Conservation (phyloP, 805 yeast species). For the Debaryomyces maramus region DNA sequence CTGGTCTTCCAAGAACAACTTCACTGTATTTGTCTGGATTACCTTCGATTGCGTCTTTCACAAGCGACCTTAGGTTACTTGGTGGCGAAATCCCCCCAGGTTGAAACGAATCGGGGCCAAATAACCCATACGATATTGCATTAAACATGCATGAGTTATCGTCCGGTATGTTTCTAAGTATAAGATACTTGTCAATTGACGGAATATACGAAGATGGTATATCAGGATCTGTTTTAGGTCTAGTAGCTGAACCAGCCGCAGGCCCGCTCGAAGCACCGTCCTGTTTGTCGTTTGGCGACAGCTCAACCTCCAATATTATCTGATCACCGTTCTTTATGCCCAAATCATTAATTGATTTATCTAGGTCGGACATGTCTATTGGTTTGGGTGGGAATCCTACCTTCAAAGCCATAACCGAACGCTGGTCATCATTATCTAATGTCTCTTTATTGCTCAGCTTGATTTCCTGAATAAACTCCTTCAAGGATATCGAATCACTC, state of each 20-base stretch:
- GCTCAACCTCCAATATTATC: slow-evolving; percentile 35
- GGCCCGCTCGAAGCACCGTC: slow-evolving; percentile 4
- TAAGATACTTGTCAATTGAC: slow-evolving; percentile 32
- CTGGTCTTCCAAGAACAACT: slow-evolving; percentile 55
- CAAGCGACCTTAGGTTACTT: slow-evolving; percentile 50
- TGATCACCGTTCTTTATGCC: slow-evolving; percentile 64
- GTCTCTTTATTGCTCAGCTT: background rate
- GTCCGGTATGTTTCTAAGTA: slow-evolving; percentile 63
- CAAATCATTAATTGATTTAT: slow-evolving; percentile 31
- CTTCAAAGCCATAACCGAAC: slow-evolving; percentile 32
- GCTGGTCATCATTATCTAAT: background rate
- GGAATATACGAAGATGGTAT: slow-evolving; percentile 27
- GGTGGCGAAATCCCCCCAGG: slow-evolving; percentile 40
- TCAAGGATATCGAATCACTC: slow-evolving; percentile 5
- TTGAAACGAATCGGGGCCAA: slow-evolving; percentile 27
- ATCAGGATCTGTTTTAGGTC: slow-evolving; percentile 10
- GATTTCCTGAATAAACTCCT: slow-evolving; percentile 7
- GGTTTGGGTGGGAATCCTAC: slow-evolving; percentile 64
- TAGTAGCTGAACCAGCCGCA: slow-evolving; percentile 2
- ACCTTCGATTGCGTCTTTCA: slow-evolving; percentile 44
- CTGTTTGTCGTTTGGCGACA: slow-evolving; percentile 1
- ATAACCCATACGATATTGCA: slow-evolving; percentile 55
- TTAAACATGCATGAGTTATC: slow-evolving; percentile 80
- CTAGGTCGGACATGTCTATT: slow-evolving; percentile 28
- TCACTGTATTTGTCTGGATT: slow-evolving; percentile 48